A percentile compares a stretch with the other conserved stretches of the same genome.
phyloP scores from a whole-genome alignment of 2,329 filamentous ascomycete genomes.

The Colletotrichum paranaense region DNA sequence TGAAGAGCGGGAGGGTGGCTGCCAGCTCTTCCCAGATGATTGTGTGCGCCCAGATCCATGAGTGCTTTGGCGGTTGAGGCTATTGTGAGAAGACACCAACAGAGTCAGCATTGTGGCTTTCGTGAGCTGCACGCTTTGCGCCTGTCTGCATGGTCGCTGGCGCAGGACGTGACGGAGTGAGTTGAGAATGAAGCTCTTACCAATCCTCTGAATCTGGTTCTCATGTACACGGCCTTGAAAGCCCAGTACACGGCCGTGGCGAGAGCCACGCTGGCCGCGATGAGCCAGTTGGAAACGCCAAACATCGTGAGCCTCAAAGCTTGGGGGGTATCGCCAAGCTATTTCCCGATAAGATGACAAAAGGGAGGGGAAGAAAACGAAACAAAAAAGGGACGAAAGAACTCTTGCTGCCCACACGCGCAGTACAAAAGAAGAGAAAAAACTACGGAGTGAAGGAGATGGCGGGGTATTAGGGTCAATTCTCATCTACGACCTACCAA shows the following conservation, averaged over 20 bases:
- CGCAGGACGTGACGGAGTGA: neutral
- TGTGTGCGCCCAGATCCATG: slow-evolving; percentile 39
- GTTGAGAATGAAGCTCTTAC: neutral
- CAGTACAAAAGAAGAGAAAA: neutral
- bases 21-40: slow-evolving; percentile 35
- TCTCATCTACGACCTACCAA: neutral
- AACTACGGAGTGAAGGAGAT: neutral
- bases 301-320: slow-evolving; percentile 11
- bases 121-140: neutral
- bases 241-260: slow-evolving; percentile 29
- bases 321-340: neutral
- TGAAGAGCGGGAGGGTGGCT: slow-evolving; percentile 37
- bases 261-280: slow-evolving; percentile 24
- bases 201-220: slow-evolving; percentile 23
- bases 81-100: neutral
- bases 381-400: neutral
- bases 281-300: slow-evolving; percentile 28
- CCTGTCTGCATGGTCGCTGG: neutral
- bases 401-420: neutral
- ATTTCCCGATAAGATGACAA: neutral
- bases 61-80: slow-evolving; percentile 36
- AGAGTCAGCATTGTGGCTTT: neutral
- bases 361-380: neutral
- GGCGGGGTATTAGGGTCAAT: neutral
- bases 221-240: slow-evolving; percentile 27